Evolutionary conservation across 2,329 filamentous ascomycete genomes (phyloP).

Genomic region (Talaromyces sp.): DNA sequence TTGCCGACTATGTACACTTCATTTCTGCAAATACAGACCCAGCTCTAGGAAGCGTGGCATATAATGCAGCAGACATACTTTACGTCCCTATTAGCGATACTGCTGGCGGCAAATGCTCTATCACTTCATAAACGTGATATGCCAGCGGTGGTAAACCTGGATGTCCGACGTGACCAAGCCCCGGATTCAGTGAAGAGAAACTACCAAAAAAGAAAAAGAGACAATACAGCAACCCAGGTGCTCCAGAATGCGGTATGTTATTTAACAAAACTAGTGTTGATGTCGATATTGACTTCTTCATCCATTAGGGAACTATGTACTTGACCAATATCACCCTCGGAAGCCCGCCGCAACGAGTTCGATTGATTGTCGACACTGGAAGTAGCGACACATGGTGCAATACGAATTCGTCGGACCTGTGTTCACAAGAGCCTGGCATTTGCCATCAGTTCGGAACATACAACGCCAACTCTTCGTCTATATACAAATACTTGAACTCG

Average conservation of each 20-base stretch:
- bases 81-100: background rate
- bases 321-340: conserved; percentile 13
- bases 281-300: background rate
- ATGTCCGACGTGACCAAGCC: background rate
- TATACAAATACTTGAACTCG: conserved; percentile 11
- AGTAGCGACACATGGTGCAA: conserved; percentile 16
- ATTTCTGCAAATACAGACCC: background rate
- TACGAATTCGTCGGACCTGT: background rate
- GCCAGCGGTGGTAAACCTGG: background rate
- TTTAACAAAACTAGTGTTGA: background rate
- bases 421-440: background rate
- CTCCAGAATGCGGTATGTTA: background rate
- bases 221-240: background rate
- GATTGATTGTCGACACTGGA: conserved; percentile 16
- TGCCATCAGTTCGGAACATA: conserved; percentile 10
- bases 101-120: background rate
- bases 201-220: background rate
- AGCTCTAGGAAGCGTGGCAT: background rate
- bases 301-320: background rate
- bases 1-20: background rate
- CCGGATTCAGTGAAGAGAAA: background rate
- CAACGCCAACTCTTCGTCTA: conserved; percentile 18
- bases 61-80: background rate
- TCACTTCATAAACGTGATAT: background rate
- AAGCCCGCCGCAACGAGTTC: conserved; percentile 15